Base-by-base conservation (phyloP, 371 early-diverging fungal genomes). In the Capillidium rhysosporum region DNA sequence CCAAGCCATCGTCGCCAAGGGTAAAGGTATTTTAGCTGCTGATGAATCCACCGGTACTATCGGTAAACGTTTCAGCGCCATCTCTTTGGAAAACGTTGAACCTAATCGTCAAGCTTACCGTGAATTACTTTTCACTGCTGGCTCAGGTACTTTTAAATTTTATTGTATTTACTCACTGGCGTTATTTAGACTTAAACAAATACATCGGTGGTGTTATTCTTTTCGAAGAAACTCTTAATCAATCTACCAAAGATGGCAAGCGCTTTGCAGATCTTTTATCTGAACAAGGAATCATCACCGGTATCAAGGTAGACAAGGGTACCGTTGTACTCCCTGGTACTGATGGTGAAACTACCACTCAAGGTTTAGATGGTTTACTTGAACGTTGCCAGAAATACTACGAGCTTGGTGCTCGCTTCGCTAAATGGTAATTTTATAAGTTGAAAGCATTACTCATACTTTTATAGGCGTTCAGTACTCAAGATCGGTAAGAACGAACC, bases 291-390 rank as follows among this genome's bases (percentile, higher is more conserved):
- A 72, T 81, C 53, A 39, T 62, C 48, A 60, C 68, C 43, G 82
- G 82, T 47, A 72, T 82, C 62, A 82, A 82, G 63, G 70, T 80
- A 46, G 80, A 81, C 65, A 73, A 77, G 66, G 78, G 61, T 61
- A 31, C 63, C 55, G 72, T 69, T 21, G 46, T 28, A 9, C 59
- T 77, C 25, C 54, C 64, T 20, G 74, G 74, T 29, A 73, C 74
- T 41, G 56, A 72, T 44, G 65, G 64, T 41, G 82, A 79, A 59
- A 72, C 76, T 54, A 70, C 77, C 49, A 75, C 77, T 55, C 69
- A 68, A 25, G 82, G 82, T 53, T 59, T 79, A 26, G 80, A 79
- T 49, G 77, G 73, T 54, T 52, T 82, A 52, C 69, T 63, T 24
- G 65, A 68, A 49, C 63, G 80, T 39, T 70, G 73, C 46, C 58